phyloP scores from a whole-genome alignment of 345 rosid species.

The Trapa incisa region DNA sequence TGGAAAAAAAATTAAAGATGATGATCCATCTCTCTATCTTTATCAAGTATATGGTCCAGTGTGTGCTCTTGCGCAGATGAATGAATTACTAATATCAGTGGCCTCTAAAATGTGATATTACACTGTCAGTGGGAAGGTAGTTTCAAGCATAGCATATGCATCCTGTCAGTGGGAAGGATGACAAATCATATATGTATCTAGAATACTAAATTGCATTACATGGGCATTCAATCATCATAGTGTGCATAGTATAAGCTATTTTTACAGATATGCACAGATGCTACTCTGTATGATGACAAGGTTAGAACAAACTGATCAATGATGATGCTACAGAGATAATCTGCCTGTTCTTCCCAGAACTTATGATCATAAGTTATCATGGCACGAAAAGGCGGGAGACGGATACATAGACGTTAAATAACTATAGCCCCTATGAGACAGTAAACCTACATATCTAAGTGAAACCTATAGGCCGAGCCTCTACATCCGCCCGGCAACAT shows the following conservation, averaged over 20 bases:
- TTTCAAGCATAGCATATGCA: too few species aligned
- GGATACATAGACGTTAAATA: background rate
- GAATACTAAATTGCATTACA: background rate
- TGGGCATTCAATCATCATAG: background rate
- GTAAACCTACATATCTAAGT: background rate
- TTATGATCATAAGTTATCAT: background rate
- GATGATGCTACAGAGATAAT: background rate
- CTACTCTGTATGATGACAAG: background rate
- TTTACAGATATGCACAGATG: constrained; percentile 1
- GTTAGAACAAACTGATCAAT: background rate
- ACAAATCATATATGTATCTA: too few species aligned
- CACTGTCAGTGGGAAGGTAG: too few species aligned
- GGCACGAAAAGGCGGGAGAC: background rate
- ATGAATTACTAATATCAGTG: too few species aligned
- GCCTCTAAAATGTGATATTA: too few species aligned
- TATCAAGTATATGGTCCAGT: too few species aligned
- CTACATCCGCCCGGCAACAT: constrained; percentile 4
- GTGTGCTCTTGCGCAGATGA: too few species aligned
- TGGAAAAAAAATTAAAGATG: too few species aligned
- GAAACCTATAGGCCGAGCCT: constrained; percentile 1
- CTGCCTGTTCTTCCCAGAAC: background rate
- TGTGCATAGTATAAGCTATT: background rate
- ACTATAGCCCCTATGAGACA: background rate
- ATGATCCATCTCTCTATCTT: too few species aligned
- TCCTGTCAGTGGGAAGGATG: too few species aligned